phyloP scores from a whole-genome alignment of 495 filamentous ascomycete genomes.

The Talaromyces ruber region DNA sequence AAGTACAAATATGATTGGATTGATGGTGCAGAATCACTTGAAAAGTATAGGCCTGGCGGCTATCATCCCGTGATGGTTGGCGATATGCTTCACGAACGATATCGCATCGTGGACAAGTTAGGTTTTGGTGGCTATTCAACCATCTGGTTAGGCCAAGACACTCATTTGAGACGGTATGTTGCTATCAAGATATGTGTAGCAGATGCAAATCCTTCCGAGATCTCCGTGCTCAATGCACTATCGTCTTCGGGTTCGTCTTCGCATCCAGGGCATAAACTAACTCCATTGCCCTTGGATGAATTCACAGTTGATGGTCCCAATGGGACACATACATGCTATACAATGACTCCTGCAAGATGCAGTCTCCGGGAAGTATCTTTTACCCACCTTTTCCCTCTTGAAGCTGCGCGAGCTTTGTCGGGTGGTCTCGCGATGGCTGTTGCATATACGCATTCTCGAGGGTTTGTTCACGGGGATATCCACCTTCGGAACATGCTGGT shows the following conservation, averaged over 20 bases:
- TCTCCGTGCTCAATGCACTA: slow-evolving; percentile 17
- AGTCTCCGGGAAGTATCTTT: slow-evolving; percentile 20
- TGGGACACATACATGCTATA: slow-evolving; percentile 22
- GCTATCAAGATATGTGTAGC: slow-evolving; percentile 24
- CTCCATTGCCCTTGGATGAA: slow-evolving; percentile 16
- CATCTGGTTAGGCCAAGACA: slow-evolving; percentile 47
- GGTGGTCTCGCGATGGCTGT: slow-evolving; percentile 14
- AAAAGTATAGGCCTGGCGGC: slow-evolving; percentile 28
- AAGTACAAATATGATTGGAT: slow-evolving; percentile 8
- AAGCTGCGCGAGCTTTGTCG: slow-evolving; percentile 23
- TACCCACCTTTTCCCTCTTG: slow-evolving; percentile 18
- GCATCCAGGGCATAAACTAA: slow-evolving; percentile 10
- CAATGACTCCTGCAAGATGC: slow-evolving; percentile 14
- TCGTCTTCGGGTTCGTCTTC: slow-evolving; percentile 6
- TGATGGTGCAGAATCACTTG: slow-evolving; percentile 2
- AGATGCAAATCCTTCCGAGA: slow-evolving; percentile 11
- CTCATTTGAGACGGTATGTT: slow-evolving; percentile 18
- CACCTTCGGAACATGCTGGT: slow-evolving; percentile 29
- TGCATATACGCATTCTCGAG: slow-evolving; percentile 26
- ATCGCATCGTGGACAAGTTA: slow-evolving; percentile 45
- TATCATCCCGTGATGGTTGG: slow-evolving; percentile 42
- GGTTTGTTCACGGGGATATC: slow-evolving; percentile 29
- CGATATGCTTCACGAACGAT: slow-evolving; percentile 23
- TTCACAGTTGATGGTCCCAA: slow-evolving; percentile 22
- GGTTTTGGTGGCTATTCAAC: slow-evolving; percentile 43